These are phyloP conservation scores for Xylariales sp. DNA, from an alignment of 2,329 filamentous ascomycete species.

Conservation along the genomic window DNA sequence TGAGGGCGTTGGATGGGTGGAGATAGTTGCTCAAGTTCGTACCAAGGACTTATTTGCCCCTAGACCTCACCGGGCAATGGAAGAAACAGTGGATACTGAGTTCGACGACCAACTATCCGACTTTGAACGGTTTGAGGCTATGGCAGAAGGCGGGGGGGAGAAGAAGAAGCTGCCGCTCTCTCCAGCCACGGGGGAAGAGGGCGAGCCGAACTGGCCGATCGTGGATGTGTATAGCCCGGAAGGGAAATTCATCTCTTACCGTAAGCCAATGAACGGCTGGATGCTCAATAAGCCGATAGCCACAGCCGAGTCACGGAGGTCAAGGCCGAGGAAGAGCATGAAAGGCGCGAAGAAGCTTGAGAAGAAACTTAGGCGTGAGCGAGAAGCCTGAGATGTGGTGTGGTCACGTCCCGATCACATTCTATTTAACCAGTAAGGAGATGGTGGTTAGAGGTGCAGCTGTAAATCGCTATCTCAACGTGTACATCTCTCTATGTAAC, in stretches of 20 bases:
- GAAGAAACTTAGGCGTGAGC: conserved; percentile 54
- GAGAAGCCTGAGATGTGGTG: conserved; percentile 18
- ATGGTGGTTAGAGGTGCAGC: neutral
- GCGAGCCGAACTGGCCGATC: conserved; percentile 67
- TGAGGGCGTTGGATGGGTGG: conserved; percentile 93
- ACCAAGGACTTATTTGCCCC: conserved; percentile 59
- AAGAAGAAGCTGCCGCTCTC: conserved; percentile 21
- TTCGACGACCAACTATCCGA: conserved; percentile 37
- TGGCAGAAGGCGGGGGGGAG: conserved; percentile 11
- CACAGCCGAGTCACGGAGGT: conserved; percentile 60
- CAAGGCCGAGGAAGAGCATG: conserved; percentile 76
- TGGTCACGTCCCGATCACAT: neutral
- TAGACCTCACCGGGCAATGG: conserved; percentile 35
- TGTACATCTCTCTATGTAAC: conserved; percentile 17
- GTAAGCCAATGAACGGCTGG: conserved; percentile 79
- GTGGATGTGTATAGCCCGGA: conserved; percentile 89
- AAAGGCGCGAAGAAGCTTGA: conserved; percentile 67
- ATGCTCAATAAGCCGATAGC: conserved; percentile 67
- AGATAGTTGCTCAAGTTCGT: conserved; percentile 85
- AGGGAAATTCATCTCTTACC: conserved; percentile 78
- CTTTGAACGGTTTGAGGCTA: conserved; percentile 42
- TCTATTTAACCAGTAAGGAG: neutral
- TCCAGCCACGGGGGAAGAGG: conserved; percentile 20
- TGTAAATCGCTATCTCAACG: conserved; percentile 11
- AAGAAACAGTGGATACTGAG: conserved; percentile 31